Percentiles rank a stretch among this genome's conserved stretches.
These are phyloP conservation scores for Daedaleopsis nitida DNA, from an alignment of 768 basidiomycete genomes.

Conservation along the genomic window DNA sequence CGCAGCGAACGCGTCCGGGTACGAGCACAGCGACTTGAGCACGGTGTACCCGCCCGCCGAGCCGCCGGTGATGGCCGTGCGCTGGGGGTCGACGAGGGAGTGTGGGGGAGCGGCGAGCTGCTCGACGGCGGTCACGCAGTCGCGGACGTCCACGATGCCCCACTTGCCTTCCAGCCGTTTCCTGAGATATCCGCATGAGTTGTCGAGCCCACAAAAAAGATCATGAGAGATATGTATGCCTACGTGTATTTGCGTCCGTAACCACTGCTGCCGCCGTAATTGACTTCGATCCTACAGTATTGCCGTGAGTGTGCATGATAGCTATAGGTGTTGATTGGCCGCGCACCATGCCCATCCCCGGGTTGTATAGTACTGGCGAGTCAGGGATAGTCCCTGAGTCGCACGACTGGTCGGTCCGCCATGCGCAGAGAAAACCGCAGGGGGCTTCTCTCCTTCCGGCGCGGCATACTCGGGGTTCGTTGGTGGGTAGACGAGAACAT, in stretches of 20 bases:
- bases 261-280: slow-evolving; percentile 75
- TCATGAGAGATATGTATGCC: slow-evolving; percentile 13
- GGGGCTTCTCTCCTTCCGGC: slow-evolving; percentile 58
- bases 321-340: not conserved
- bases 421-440: slow-evolving; percentile 64
- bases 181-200: slow-evolving; percentile 20
- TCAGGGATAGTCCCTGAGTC: slow-evolving; percentile 51
- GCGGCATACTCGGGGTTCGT: slow-evolving; percentile 63
- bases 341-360: slow-evolving; percentile 73
- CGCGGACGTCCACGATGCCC: slow-evolving; percentile 75
- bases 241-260: slow-evolving; percentile 70
- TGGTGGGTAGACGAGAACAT: slow-evolving; percentile 70
- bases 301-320: not conserved
- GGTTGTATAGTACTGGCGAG: slow-evolving; percentile 66
- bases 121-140: slow-evolving; percentile 59
- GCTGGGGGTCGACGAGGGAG: slow-evolving; percentile 61
- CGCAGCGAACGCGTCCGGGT: slow-evolving; percentile 56
- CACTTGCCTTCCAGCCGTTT: slow-evolving; percentile 63
- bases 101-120: slow-evolving; percentile 46
- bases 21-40: slow-evolving; percentile 48
- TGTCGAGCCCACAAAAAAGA: not conserved
- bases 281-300: slow-evolving; percentile 62
- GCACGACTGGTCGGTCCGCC: slow-evolving; percentile 68
- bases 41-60: slow-evolving; percentile 77
- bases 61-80: slow-evolving; percentile 69